Conservation (phyloP, 1,284 basidiomycete species). For the Phylloporus sp. region DNA sequence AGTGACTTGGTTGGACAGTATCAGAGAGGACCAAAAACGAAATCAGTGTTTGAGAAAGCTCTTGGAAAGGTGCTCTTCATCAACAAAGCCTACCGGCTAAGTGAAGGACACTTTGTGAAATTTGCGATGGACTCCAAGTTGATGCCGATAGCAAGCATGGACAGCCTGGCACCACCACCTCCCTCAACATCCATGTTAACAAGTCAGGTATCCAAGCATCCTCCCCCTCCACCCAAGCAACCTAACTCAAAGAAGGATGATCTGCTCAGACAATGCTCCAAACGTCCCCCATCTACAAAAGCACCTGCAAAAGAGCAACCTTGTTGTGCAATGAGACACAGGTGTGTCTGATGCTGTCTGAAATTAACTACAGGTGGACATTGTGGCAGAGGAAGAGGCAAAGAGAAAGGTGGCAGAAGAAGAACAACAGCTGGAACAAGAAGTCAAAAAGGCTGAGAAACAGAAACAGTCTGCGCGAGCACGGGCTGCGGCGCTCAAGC, state of each 20-base stretch:
- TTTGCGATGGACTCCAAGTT: slow-evolving; percentile 73
- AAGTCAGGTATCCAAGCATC: too few species aligned
- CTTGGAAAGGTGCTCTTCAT: slow-evolving; percentile 68
- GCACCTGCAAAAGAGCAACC: too few species aligned
- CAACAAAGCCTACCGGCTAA: slow-evolving; percentile 66
- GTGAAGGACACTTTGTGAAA: slow-evolving; percentile 62
- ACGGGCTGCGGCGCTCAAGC: slow-evolving; percentile 9
- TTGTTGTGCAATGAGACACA: too few species aligned
- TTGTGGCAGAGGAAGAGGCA: slow-evolving; percentile 33
- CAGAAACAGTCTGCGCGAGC: slow-evolving; percentile 12
- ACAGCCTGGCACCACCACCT: too few species aligned
- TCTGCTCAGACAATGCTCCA: too few species aligned
- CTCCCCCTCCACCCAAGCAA: too few species aligned
- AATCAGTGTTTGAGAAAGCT: slow-evolving; percentile 58
- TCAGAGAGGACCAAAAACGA: slow-evolving; percentile 69
- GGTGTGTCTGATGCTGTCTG: slow-evolving; percentile 47
- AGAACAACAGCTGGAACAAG: slow-evolving; percentile 29
- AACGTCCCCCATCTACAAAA: too few species aligned
- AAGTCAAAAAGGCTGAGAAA: slow-evolving; percentile 17
- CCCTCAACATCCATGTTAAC: too few species aligned
- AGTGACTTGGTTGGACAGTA: slow-evolving; percentile 69
- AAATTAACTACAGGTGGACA: slow-evolving; percentile 47
- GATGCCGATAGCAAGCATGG: too few species aligned
- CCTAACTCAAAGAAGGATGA: too few species aligned
- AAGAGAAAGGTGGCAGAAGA: slow-evolving; percentile 30